A percentile compares a stretch with the other conserved stretches of the same genome.
Evolutionary conservation across 495 filamentous ascomycete genomes (phyloP).

Genomic region (Aspergillus sparsus): DNA sequence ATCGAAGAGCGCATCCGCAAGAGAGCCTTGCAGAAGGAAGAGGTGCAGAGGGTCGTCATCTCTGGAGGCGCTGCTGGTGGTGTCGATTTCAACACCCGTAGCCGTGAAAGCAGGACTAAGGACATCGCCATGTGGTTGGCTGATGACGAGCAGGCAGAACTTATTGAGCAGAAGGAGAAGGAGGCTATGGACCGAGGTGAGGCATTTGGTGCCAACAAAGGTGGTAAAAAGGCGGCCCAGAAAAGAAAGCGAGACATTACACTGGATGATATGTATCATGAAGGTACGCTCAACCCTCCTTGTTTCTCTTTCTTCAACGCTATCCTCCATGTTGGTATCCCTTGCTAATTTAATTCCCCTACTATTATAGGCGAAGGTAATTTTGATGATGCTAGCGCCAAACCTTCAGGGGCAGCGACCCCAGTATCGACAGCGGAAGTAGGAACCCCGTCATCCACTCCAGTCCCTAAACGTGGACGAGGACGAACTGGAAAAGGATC

Average conservation of each 20-base stretch:
- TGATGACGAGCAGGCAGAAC: constrained; percentile 89
- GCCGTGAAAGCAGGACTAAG: constrained; percentile 87
- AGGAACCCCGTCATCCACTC: constrained; percentile 46
- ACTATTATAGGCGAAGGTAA: constrained; percentile 78
- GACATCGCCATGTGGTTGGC: constrained; percentile 97
- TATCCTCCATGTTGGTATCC: not conserved
- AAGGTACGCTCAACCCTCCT: constrained; percentile 62
- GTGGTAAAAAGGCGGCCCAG: constrained; percentile 53
- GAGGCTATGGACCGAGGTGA: constrained; percentile 67
- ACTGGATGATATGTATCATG: constrained; percentile 97
- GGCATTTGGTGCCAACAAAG: constrained; percentile 51
- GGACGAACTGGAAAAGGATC: constrained; percentile 52
- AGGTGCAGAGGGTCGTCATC: constrained; percentile 98
- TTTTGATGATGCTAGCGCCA: constrained; percentile 80
- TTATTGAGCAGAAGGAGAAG: constrained; percentile 86
- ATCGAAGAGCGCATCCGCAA: constrained; percentile 99
- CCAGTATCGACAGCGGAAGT: constrained; percentile 61
- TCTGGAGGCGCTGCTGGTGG: constrained; percentile 79
- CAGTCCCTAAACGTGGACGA: constrained; percentile 55
- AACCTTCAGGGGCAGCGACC: constrained; percentile 81
- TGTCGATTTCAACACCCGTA: constrained; percentile 91
- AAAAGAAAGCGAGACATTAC: constrained; percentile 77
- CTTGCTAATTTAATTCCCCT: constrained; percentile 1
- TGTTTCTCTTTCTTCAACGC: constrained; percentile 8
- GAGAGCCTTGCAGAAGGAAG: constrained; percentile 96